Evolutionary conservation across 2,329 filamentous ascomycete species (phyloP), one percentile per base, ranked within the genome.

Genomic region (Chrysoporthe cubensis): DNA sequence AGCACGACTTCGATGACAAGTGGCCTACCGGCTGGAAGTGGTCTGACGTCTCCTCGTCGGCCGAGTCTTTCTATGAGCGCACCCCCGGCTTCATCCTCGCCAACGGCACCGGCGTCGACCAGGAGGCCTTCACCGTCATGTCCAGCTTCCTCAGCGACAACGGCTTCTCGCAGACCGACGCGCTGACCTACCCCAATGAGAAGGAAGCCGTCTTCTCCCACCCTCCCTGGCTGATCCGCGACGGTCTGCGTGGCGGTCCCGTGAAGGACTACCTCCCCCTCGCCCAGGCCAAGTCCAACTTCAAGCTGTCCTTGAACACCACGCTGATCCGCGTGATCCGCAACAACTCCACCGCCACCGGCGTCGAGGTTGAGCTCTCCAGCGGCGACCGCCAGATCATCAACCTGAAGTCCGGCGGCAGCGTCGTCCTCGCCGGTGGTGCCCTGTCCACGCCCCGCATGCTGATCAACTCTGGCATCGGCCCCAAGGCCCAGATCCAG

Each of bases 11-110:
- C 44, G 70, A 70, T 40, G 66, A 77, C 66, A 73, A 74, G 67
- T 76, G 74, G 75, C 75, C 76, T 14, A 66, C 71, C 18, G 75
- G 75, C 48, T 77, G 76, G 76, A 73, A 73, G 68, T 74, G 73
- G 68, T 67, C 67, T 16, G 75, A 77, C 32, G 71, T 76, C 46
- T 61, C 69, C 5, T 61, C 69, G 1, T 73, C 75, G 14, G 72
- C 75, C 14, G 72, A 72, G 21, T 67, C 72, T 2, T 70, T 77
- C 37, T 77, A 75, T 61, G 69, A 72, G 48, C 72, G 74, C 48
- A 73, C 71, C 61, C 74, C 75, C 0, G 74, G 73, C 6, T 75
- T 73, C 62, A 73, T 71, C 4, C 61, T 69, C 50, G 61, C 66
- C 21, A 75, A 76, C 63, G 75, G 73, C 60, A 65, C 70, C 54